Evolutionary conservation across 208 protist species (phyloP), one percentile per base, ranked within the genome.

Genomic region (Vickermania ingenoplastis): DNA sequence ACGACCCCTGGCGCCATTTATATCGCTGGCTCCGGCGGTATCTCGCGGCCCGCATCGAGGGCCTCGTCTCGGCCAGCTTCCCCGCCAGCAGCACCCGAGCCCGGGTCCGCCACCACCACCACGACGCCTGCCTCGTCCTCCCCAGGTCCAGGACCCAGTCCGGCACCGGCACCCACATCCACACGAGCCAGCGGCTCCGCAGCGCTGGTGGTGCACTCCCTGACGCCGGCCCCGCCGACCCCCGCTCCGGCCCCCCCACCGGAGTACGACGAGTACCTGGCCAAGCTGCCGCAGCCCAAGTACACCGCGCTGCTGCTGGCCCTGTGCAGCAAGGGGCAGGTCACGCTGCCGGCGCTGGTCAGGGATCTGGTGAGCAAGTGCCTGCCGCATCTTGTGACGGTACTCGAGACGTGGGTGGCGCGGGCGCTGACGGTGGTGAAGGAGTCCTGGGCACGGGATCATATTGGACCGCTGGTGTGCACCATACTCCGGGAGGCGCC

Each of bases 401-500:
- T 78, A 24, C 52, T 87, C 48, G 41, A 41, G 21, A 31, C 71
- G 17, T 93, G 86, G 86, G 48, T 81, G 2, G 70, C 79, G 28
- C 82, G 86, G 17, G 85, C 80, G 48, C 53, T 93, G 24, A 79
- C 73, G 14, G 81, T 93, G 51, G 69, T 81, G 4, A 83, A 79
- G 63, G 80, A 84, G 53, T 76, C 78, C 48, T 79, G 76, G 60
- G 66, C 72, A n/a, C 79, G 86, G 4, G 59, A 69, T 22, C 49
- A 69, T 4, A 89, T 75, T 22, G 78, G 78, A 2, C 52, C 41
- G 53, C 61, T 93, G n/a, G 63, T 93, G 2, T 49, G 53, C 21
- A 62, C 72, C 13, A 41, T 83, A 24, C 3, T 64, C 14, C 41
- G 61, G 45, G 65, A 73, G 57, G 31, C 23, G 41, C 50, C 50